phyloP scores from a whole-genome alignment of 306 rosid species.

The Cicer judaicum region DNA sequence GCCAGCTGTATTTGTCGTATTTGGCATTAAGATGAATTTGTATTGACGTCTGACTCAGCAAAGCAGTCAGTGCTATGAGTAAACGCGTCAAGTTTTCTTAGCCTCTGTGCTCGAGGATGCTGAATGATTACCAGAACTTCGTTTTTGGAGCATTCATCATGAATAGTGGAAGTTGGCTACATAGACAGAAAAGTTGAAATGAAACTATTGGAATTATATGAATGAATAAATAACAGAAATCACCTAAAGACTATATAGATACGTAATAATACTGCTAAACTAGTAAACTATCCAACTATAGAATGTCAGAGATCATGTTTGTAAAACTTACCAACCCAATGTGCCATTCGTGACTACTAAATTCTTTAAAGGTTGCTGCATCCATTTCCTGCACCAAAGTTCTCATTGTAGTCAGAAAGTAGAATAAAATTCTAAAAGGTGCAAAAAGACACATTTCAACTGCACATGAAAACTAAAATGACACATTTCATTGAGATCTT shows the following conservation, averaged over 20 bases:
- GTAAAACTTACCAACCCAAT: slow-evolving; percentile 80
- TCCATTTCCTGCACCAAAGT: slow-evolving; percentile 80
- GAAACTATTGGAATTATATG: background rate
- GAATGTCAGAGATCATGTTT: slow-evolving; percentile 12
- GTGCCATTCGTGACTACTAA: slow-evolving; percentile 78
- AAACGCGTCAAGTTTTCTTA: slow-evolving; percentile 40
- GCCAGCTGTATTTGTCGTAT: slow-evolving; percentile 38
- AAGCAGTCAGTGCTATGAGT: slow-evolving; percentile 37
- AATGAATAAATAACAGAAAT: background rate
- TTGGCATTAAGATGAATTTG: slow-evolving; percentile 42
- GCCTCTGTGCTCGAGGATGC: slow-evolving; percentile 67
- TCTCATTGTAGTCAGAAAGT: slow-evolving; percentile 31
- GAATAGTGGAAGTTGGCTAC: slow-evolving; percentile 70
- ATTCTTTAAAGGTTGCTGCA: slow-evolving; percentile 83
- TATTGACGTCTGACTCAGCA: slow-evolving; percentile 39
- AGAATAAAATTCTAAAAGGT: slow-evolving; percentile 3
- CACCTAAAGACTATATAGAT: no score
- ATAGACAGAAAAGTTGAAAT: slow-evolving; percentile 8
- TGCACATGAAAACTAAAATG: background rate
- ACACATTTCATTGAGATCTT: slow-evolving; percentile 21
- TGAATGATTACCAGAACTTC: slow-evolving; percentile 81
- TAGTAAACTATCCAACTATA: background rate
- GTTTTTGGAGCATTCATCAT: slow-evolving; percentile 54
- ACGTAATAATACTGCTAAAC: background rate
- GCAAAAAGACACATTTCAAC: slow-evolving; percentile 21